Percentiles rank a stretch among this genome's conserved stretches.
These are phyloP conservation scores for Eucalyptus cloeziana DNA, from an alignment of 345 rosid species.

Conservation along the genomic window DNA sequence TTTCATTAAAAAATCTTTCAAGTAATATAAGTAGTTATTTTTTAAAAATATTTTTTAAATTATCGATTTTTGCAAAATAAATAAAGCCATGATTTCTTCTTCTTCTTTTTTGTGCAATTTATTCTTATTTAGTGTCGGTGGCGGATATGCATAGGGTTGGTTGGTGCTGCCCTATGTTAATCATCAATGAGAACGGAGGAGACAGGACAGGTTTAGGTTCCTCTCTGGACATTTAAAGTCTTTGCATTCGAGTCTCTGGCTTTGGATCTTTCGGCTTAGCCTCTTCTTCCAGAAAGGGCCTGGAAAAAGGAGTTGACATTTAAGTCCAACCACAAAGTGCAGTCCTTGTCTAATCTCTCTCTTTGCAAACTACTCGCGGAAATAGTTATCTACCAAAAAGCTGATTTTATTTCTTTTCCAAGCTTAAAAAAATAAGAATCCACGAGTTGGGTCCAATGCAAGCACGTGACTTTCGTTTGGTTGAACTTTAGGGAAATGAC, in stretches of 20 bases:
- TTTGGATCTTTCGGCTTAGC: background rate
- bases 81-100: background rate
- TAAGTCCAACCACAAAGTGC: background rate
- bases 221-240: background rate
- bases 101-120: background rate
- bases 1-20: background rate
- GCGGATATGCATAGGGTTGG: background rate
- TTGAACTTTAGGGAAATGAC: too few species aligned
- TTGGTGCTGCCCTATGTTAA: background rate
- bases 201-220: background rate
- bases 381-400: background rate
- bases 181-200: background rate
- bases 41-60: accelerated
- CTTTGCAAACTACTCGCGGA: background rate
- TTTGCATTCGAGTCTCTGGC: background rate
- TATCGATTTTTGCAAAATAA: background rate
- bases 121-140: background rate
- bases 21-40: too few species aligned
- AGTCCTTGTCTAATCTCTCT: background rate
- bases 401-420: background rate
- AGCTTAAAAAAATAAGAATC: background rate
- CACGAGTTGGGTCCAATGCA: background rate
- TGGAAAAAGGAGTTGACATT: background rate
- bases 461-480: background rate
- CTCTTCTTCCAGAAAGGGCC: background rate